Conservation (phyloP, 163 green algal genomes). For the Chlorella variabilis region DNA sequence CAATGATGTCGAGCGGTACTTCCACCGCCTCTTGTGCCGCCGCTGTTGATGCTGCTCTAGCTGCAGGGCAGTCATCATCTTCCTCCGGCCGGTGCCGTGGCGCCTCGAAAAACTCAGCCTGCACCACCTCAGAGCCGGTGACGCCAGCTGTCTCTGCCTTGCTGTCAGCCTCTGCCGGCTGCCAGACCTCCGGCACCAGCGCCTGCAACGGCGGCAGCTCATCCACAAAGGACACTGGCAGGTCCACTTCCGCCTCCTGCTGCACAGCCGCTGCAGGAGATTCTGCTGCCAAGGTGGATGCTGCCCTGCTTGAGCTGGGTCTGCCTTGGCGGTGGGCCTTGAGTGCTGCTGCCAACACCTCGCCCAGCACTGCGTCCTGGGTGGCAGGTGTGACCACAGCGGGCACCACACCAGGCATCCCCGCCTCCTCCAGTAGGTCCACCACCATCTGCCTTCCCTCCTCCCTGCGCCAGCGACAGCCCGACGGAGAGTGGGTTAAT, state of each 20-base stretch:
- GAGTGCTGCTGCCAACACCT: conserved; percentile 9
- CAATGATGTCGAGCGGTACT: conserved; percentile 10
- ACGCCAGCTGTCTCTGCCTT: background rate
- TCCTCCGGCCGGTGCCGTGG: background rate
- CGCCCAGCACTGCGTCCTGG: background rate
- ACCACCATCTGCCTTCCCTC: background rate
- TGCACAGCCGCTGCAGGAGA: background rate
- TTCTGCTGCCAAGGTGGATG: background rate
- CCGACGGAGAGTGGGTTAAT: background rate
- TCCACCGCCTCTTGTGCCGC: background rate
- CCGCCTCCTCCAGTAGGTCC: background rate
- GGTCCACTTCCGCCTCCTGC: background rate
- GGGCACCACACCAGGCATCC: background rate
- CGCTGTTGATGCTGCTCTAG: background rate
- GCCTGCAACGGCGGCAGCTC: background rate
- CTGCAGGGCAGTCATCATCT: too few relatives aligned
- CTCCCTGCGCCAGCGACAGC: background rate
- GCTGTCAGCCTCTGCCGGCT: background rate
- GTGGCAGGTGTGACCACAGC: conserved; percentile 6
- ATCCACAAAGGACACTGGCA: conserved; percentile 1
- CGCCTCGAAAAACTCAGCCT: conserved; percentile 7
- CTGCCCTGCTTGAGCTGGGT: background rate
- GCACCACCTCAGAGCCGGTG: background rate
- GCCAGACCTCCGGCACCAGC: conserved; percentile 1
- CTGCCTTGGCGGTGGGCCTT: background rate